Percentiles rank a stretch among this genome's conserved stretches.
Conservation (phyloP, 1,284 basidiomycete species). For the Calocybe gambosa region DNA sequence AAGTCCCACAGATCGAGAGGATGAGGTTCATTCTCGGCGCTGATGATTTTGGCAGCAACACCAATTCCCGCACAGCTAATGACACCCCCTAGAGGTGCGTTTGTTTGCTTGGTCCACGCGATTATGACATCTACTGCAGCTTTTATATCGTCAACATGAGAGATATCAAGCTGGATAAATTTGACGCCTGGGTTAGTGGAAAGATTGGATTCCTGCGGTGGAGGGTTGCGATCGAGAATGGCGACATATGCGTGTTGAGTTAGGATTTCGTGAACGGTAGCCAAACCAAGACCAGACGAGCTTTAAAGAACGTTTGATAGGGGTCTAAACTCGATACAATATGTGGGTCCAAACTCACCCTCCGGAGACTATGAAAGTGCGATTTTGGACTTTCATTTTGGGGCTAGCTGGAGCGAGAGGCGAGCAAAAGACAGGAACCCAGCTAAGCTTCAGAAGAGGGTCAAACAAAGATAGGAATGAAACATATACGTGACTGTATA, state of each 20-base stretch:
- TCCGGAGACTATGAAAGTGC: slow-evolving; percentile 49
- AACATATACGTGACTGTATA: too few species aligned
- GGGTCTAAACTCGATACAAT: neutral
- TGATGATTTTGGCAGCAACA: slow-evolving; percentile 40
- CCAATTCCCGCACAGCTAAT: slow-evolving; percentile 51
- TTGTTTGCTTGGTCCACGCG: slow-evolving; percentile 36
- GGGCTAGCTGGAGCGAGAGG: neutral
- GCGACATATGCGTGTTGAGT: slow-evolving; percentile 36
- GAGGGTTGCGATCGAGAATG: slow-evolving; percentile 42
- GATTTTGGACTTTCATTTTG: slow-evolving; percentile 46
- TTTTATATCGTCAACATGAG: slow-evolving; percentile 30
- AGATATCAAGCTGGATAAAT: slow-evolving; percentile 43
- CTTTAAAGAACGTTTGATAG: slow-evolving; percentile 2
- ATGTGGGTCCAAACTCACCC: slow-evolving; percentile 30
- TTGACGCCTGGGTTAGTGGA: slow-evolving; percentile 21
- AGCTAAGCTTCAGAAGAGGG: too few species aligned
- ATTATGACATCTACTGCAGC: slow-evolving; percentile 32
- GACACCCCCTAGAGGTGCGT: slow-evolving; percentile 34
- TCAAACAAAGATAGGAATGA: too few species aligned
- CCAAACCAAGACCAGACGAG: slow-evolving; percentile 13
- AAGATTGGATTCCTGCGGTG: slow-evolving; percentile 18
- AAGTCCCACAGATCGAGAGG: slow-evolving; percentile 47
- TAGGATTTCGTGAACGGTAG: slow-evolving; percentile 30
- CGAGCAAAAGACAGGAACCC: too few species aligned
- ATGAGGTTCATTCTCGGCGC: slow-evolving; percentile 39